Conservation (phyloP, 129 eudicot genomes). For the Gnaphalium uliginosum region DNA sequence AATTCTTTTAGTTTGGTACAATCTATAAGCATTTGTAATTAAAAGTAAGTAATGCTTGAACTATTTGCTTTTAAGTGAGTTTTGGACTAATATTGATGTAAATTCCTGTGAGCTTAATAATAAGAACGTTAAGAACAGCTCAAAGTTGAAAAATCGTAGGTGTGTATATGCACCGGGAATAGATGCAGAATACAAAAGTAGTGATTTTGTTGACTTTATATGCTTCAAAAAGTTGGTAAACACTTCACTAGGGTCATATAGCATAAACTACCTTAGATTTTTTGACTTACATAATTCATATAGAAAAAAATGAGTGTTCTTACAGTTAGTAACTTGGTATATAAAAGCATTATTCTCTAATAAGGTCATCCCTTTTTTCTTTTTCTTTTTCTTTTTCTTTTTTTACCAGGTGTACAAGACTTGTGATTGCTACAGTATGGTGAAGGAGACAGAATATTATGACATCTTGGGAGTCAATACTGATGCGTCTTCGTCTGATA, state of each 20-base stretch:
- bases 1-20: neutral
- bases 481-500: constrained; percentile 62
- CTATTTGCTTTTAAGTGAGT: neutral
- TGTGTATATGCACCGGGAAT: too few relatives aligned
- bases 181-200: too few relatives aligned
- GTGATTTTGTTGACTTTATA: too few relatives aligned
- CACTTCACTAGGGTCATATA: too few relatives aligned
- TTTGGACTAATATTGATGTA: neutral
- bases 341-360: too few relatives aligned
- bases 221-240: too few relatives aligned
- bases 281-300: too few relatives aligned
- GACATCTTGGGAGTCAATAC: constrained; percentile 70
- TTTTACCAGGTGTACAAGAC: constrained; percentile 20
- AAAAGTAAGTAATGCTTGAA: neutral
- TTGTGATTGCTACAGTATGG: constrained; percentile 46
- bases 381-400: constrained; percentile 11
- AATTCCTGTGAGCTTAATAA: too few relatives aligned
- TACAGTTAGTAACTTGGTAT: neutral
- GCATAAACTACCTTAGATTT: too few relatives aligned
- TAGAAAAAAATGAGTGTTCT: neutral
- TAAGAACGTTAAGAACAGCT: too few relatives aligned
- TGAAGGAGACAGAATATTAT: constrained; percentile 72
- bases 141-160: too few relatives aligned
- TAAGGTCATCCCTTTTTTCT: neutral
- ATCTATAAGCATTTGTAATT: too few relatives aligned